phyloP scores from a whole-genome alignment of 108 stramenopile genomes.

The Cylindrotheca closterium region DNA sequence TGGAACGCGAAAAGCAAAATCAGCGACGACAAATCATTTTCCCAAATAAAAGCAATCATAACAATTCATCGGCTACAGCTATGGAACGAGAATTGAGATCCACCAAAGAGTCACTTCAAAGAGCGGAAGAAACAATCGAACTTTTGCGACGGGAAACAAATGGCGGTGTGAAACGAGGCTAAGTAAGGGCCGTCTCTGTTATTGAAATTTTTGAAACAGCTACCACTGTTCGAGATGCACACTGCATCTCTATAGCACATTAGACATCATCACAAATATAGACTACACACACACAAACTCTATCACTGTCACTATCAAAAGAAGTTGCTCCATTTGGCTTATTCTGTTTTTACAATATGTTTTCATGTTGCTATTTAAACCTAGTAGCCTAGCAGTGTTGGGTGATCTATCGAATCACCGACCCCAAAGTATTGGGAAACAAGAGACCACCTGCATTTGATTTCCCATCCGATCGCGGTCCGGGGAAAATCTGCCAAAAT shows the following conservation, averaged over 20 bases:
- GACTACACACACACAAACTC: too few species aligned
- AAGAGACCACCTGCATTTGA: conserved; percentile 71
- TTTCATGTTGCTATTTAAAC: too few species aligned
- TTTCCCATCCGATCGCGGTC: conserved; percentile 76
- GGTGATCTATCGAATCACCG: conserved; percentile 76
- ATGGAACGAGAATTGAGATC: background rate
- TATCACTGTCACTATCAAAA: too few species aligned
- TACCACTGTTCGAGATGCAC: too few species aligned
- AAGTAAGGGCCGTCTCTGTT: too few species aligned
- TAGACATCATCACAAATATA: too few species aligned
- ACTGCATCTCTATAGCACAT: too few species aligned
- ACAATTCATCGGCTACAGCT: background rate
- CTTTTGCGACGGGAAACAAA: background rate
- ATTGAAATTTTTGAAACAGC: too few species aligned
- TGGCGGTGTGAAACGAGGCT: too few species aligned
- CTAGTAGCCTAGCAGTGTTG: too few species aligned
- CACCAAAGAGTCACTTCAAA: background rate
- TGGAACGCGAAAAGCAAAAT: conserved; percentile 35
- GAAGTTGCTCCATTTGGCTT: too few species aligned
- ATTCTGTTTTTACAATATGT: too few species aligned
- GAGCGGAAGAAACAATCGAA: background rate
- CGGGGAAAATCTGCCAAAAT: conserved; percentile 99
- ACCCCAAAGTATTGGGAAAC: conserved; percentile 83
- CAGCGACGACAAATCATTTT: conserved; percentile 65
- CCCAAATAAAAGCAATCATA: conserved; percentile 12